Base-by-base conservation (phyloP, 345 rosid species). In the Syzygium aromaticum region DNA sequence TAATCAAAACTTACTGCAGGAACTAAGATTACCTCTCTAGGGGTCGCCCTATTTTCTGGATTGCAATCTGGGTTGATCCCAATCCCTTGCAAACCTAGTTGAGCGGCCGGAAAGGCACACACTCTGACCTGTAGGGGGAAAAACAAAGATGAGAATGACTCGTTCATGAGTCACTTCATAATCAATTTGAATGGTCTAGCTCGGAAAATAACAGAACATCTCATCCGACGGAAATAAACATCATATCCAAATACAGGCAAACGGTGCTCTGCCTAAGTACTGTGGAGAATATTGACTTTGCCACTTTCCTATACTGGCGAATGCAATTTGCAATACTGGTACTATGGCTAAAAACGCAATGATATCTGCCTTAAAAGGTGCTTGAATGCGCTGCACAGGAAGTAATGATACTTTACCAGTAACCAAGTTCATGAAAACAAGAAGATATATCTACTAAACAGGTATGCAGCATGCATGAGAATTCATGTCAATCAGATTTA, bases 41-140 rank as follows among this genome's bases (percentile, higher is more conserved):
- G 89, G 73, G 87, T 91, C 38, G 95, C 96, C 73, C 96, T 92
- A 88, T 90, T 91, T 86, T 94, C 93, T 77, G 99, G 99, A 86
- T 96, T 96, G 93, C 97, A 94, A 88, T 98, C 99, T 11, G 99
- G 99, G 88, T 97, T 93, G 77, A 98, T 96, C 84, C 94, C 99
- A 84, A 95, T 94, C 56, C 97, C 99, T 90, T 94, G 84, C 83
- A 98, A 87, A 86, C 94, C 94, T 87, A 96, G 53, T 80, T 85
- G 89, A 85, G 89, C 86, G 21, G 95, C 94, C 25, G 99, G 93
- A 89, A 98, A 98, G 85, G 99, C 98, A 92, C 99, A 98, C 52
- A 95, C 93, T 14, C 96, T 95, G 84, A 95, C 93, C 99, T 98
- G 94, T 78, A 59, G 67, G 82, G 53, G 77, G 63, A 84, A 84